Base-by-base conservation (phyloP, 208 protist species). In the Trypanosoma brucei region DNA sequence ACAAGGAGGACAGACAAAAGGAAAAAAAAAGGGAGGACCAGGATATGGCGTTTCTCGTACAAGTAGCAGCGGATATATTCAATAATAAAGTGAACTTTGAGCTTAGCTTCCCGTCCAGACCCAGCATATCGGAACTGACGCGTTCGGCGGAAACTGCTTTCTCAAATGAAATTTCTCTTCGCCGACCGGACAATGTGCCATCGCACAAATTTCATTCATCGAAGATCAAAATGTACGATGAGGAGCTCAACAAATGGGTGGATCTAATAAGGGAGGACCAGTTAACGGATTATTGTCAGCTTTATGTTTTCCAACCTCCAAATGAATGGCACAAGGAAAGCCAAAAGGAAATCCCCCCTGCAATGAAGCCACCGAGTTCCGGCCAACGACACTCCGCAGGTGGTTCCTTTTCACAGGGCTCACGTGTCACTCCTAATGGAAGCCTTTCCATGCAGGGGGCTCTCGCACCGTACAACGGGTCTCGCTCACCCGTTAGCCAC, bases 311-410 rank as follows among this genome's bases (percentile, higher is more conserved):
- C 72, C 91, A 96, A 61, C 79, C 84, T 22, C 84, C 90, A 55
- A 96, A 93, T 70, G 75, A 76, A 38, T 96, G 88, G 88, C 91
- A 96, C 79, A 96, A 93, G 81, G 88, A 96, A 59, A 88, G 83
- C 34, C 79, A 84, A 67, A 93, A 93, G 67, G 77, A 86, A 30
- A 96, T 96, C 65, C 91, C 91, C 4, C 70, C 82, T 1, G 84
- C 91, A 11, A 69, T 76, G 38, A 88, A 89, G 68, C 88, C 91
- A 13, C 88, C 86, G 13, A 67, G 50, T 30, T 60, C 67, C 30
- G 55, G 50, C 8, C 59, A 63, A 48, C 68, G 60, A 33, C 45
- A 30, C 13, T 5, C 59, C 8, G 45, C 6, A 22, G 46, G 66
- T 14, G 62, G 55, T 45, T 61, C 59, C 52, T 70, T 51, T 52